These are phyloP conservation scores for Apium graveolens DNA, from an alignment of 129 eudicot species.

Conservation along the genomic window DNA sequence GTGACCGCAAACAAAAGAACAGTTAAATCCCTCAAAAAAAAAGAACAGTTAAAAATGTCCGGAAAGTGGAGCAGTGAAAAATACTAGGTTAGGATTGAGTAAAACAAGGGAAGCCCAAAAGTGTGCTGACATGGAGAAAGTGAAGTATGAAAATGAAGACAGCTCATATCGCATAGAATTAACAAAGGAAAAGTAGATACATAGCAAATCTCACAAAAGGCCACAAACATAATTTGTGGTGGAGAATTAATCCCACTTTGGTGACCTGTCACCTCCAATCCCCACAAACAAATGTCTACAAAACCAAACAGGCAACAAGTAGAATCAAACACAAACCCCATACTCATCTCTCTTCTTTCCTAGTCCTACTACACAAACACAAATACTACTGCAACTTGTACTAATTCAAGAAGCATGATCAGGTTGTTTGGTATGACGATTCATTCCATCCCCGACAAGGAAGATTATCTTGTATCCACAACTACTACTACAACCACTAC, in stretches of 20 bases:
- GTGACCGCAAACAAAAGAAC: no score
- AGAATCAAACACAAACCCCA: neutral
- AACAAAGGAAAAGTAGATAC: neutral
- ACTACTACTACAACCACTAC: neutral
- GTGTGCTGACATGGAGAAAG: neutral
- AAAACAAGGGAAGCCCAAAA: neutral
- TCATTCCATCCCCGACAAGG: neutral
- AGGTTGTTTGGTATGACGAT: neutral
- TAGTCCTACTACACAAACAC: neutral
- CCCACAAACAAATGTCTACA: neutral
- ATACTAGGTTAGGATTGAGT: neutral
- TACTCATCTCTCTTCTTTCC: neutral
- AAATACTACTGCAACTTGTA: no score
- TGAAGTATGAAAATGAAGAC: neutral
- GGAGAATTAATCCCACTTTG: neutral
- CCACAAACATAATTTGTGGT: neutral
- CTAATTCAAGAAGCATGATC: neutral
- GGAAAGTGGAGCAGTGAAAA: neutral
- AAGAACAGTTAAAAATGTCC: no score
- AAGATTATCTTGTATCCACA: neutral
- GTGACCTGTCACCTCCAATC: neutral
- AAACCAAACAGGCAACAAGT: neutral
- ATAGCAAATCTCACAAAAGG: neutral
- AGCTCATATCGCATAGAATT: neutral
- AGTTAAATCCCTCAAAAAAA: no score